These are phyloP conservation scores for Lactarius hengduanensis DNA, from an alignment of 768 basidiomycete species.

Conservation along the genomic window DNA sequence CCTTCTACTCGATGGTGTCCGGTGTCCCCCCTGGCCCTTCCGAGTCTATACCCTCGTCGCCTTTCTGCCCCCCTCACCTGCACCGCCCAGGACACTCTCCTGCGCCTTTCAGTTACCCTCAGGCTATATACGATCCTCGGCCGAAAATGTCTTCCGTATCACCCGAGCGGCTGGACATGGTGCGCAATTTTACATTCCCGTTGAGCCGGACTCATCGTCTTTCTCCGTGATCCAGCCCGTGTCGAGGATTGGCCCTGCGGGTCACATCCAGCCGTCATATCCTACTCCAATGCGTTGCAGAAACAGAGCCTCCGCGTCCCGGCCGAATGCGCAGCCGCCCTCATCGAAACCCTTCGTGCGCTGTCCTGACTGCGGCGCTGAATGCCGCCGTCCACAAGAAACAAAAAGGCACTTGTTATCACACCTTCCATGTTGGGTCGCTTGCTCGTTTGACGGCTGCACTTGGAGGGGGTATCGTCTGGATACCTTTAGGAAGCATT, in stretches of 20 bases:
- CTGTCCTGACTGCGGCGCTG: conserved; percentile 3
- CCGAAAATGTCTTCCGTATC: neutral
- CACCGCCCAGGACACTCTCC: neutral
- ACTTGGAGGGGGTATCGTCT: conserved; percentile 16
- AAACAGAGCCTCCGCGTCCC: neutral
- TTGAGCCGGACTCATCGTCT: neutral
- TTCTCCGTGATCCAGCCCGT: neutral
- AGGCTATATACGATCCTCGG: neutral
- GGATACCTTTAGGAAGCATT: conserved; percentile 9
- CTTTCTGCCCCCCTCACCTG: neutral
- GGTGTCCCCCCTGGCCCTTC: neutral
- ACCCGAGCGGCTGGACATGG: neutral
- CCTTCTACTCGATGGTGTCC: neutral
- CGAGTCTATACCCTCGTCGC: neutral
- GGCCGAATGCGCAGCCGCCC: neutral
- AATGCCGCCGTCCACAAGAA: neutral
- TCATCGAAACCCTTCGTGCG: neutral
- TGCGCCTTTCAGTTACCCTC: neutral
- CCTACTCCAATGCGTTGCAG: too few species aligned
- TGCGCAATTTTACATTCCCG: neutral
- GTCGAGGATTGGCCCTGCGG: neutral
- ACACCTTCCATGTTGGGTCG: conserved; percentile 10
- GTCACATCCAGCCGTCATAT: neutral
- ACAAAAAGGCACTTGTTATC: neutral
- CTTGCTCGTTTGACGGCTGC: conserved; percentile 3